These are phyloP conservation scores for Paraurostyla sp. DNA, from an alignment of 73 alveolate species.

Conservation along the genomic window DNA sequence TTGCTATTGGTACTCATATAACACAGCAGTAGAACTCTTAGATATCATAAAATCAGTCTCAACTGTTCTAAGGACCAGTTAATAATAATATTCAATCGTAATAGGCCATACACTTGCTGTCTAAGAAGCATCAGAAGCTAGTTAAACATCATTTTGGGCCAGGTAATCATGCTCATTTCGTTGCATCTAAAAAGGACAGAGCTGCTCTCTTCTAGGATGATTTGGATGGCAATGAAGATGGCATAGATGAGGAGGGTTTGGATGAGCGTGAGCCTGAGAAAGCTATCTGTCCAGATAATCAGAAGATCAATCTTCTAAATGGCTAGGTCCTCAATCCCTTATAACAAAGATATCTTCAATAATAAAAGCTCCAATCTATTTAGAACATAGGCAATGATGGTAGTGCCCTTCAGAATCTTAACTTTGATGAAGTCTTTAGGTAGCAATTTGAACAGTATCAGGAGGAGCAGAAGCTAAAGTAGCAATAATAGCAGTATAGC, in stretches of 20 bases:
- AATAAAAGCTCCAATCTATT: too few species aligned
- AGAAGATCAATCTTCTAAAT: neutral
- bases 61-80: neutral
- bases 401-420: neutral
- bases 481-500: too few species aligned
- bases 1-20: too few species aligned
- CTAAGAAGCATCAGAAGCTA: conserved; percentile 34
- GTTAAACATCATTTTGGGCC: conserved; percentile 46
- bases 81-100: neutral
- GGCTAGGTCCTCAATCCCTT: neutral
- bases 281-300: conserved; percentile 4
- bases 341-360: neutral
- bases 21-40: neutral
- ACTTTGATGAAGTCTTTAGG: neutral
- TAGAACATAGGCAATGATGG: too few species aligned
- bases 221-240: neutral
- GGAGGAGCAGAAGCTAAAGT: too few species aligned
- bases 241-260: neutral
- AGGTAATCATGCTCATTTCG: conserved; percentile 31
- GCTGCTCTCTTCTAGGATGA: neutral
- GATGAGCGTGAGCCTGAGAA: conserved; percentile 57
- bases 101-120: neutral
- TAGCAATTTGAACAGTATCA: neutral
- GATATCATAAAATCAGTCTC: neutral
- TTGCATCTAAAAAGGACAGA: conserved; percentile 3